Conservation (phyloP, 768 basidiomycete genomes). For the Candolleomyces aberdarensis region DNA sequence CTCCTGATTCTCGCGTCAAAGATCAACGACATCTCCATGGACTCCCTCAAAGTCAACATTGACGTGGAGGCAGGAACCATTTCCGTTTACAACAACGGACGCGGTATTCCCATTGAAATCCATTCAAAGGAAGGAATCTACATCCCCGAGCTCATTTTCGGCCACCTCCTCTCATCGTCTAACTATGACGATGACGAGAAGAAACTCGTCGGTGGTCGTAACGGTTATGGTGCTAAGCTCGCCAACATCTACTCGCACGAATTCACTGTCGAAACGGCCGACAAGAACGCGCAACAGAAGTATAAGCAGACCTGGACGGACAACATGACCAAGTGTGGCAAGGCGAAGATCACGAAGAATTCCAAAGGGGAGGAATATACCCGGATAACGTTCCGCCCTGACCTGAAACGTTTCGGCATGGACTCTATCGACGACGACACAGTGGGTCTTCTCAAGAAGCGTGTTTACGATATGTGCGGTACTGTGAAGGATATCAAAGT, state of each 20-base stretch:
- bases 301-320: constrained; percentile 94
- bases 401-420: constrained; percentile 92
- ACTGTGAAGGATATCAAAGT: constrained; percentile 92
- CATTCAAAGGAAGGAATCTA: constrained; percentile 91
- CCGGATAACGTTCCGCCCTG: constrained; percentile 88
- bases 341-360: constrained; percentile 93
- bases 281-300: constrained; percentile 81
- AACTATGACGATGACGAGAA: constrained; percentile 99
- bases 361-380: constrained; percentile 87
- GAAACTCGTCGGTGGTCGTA: constrained; percentile 97
- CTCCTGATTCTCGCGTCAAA: constrained; percentile 26
- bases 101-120: constrained; percentile 95
- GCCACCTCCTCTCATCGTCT: constrained; percentile 88
- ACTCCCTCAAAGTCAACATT: constrained; percentile 84
- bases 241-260: constrained; percentile 97
- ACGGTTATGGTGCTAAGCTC: constrained; percentile 97
- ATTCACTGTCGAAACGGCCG: constrained; percentile 95
- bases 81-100: constrained; percentile 93
- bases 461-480: constrained; percentile 97
- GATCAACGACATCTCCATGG: constrained; percentile 93
- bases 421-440: constrained; percentile 87
- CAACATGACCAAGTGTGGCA: constrained; percentile 88
- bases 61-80: constrained; percentile 82
- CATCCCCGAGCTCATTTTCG: constrained; percentile 97
- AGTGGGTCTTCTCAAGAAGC: constrained; percentile 81